Evolutionary conservation across 306 rosid genomes (phyloP), one percentile per base, ranked within the genome.

Genomic region (Rosa chinensis): DNA sequence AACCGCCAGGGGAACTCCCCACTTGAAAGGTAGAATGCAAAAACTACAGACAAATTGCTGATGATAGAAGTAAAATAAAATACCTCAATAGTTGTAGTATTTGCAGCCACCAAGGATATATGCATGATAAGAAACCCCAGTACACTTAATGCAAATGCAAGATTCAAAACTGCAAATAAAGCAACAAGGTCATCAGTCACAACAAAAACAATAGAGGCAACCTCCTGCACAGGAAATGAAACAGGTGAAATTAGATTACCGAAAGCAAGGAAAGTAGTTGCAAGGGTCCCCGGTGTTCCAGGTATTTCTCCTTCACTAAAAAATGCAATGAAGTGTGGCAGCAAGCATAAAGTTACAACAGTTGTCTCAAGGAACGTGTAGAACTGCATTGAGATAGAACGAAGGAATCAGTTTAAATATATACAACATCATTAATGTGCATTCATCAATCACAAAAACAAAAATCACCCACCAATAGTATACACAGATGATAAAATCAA

Each of bases 1-100:
- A 58, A 37, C 68, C 13, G 61, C 58, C 10, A 8, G 7, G 20
- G 59, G 10, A 44, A 44, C n/a, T 61, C 32, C 78, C 44, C 70
- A 14, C 2, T 25, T 44, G 45, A 47, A 66, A 20, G 28, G 68
- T 13, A 72, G 23, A 42, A 61, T 37, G 44, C 42, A 61, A 75
- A 74, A 61, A 59, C 25, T n/a, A 37, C 8, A 43, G 43, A 32
- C 35, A 55, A 63, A 32, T 14, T 23, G 67, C 4, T 59, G 73
- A 55, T 3, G 68, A 64, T 77, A 8, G 56, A 52, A 39, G 66
- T 25, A 79, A 49, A 64, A 69, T 66, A 70, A 2, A 18, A 75
- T 86, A 96, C 99, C 99, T 96, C 99, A 74, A 96, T 93, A 70
- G 99, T 96, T 49, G 96, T 96, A 37, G 98, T 96, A 82, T 96